Percentiles rank a stretch among this genome's conserved stretches.
Conservation (phyloP, 495 filamentous ascomycete genomes). For the Neurospora discreta region DNA sequence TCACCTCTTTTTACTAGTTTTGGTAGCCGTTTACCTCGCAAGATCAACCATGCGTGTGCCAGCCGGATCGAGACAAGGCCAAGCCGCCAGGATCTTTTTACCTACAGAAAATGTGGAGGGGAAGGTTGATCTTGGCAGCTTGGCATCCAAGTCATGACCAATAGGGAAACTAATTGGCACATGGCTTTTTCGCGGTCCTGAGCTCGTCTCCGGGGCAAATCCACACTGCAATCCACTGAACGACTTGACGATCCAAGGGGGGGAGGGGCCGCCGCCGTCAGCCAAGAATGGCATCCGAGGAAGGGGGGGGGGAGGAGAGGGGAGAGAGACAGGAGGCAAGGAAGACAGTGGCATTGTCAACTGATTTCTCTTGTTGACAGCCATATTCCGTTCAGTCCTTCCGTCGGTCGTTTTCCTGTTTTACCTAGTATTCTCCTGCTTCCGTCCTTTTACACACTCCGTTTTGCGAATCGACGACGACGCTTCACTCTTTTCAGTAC, state of each 20-base stretch:
- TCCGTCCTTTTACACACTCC: too few species aligned
- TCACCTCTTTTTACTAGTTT: background rate
- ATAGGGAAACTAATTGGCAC: background rate
- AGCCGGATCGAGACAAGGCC: background rate
- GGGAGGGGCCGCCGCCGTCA: too few species aligned
- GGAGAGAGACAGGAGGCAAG: too few species aligned
- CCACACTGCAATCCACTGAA: background rate
- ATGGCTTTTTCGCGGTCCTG: background rate
- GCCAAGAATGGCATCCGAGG: too few species aligned
- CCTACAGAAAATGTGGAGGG: background rate
- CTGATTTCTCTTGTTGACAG: too few species aligned
- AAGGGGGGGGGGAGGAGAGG: too few species aligned
- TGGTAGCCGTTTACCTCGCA: background rate
- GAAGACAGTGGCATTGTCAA: too few species aligned
- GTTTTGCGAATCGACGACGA: too few species aligned
- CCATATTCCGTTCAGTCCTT: too few species aligned
- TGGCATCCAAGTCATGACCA: background rate
- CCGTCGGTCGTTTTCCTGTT: too few species aligned
- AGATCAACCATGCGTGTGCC: background rate
- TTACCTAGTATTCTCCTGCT: too few species aligned
- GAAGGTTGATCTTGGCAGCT: background rate
- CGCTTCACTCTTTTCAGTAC: too few species aligned
- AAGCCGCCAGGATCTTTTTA: background rate
- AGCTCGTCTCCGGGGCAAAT: background rate
- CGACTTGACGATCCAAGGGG: background rate